These are phyloP conservation scores for Ophiostoma sp. DNA, from an alignment of 2,329 filamentous ascomycete genomes.

Conservation along the genomic window DNA sequence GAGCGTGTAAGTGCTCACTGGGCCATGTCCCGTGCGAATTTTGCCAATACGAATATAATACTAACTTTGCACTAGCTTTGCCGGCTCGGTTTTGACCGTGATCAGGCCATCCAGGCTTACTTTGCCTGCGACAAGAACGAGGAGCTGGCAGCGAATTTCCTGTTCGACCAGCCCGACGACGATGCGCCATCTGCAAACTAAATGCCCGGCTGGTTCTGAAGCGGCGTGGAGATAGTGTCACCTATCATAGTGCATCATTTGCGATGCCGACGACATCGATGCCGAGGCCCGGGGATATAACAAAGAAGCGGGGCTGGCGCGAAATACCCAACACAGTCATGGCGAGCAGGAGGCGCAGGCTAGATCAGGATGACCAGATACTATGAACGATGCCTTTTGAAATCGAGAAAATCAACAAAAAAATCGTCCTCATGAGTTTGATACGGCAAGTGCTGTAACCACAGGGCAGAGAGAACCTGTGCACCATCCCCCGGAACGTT, in stretches of 20 bases:
- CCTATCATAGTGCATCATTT: neutral
- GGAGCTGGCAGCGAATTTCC: constrained; percentile 93
- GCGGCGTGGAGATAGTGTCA: neutral
- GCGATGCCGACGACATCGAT: constrained; percentile 3
- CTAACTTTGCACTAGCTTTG: constrained; percentile 57
- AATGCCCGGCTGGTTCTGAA: neutral
- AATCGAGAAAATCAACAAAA: neutral
- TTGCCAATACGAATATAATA: neutral
- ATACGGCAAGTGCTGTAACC: constrained; percentile 5
- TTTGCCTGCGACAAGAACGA: constrained; percentile 99
- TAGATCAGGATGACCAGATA: neutral
- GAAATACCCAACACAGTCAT: constrained; percentile 20
- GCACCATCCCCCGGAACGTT: too few relatives aligned
- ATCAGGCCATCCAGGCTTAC: constrained; percentile 94
- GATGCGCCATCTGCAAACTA: constrained; percentile 47
- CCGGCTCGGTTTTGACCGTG: constrained; percentile 85
- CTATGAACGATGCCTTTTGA: neutral
- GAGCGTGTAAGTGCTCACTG: constrained; percentile 62
- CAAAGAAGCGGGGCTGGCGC: neutral
- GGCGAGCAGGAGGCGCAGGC: constrained; percentile 12
- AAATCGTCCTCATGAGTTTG: neutral
- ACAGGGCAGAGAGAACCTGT: neutral
- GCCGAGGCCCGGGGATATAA: neutral
- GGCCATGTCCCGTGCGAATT: too few relatives aligned
- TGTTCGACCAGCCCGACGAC: constrained; percentile 95